Evolutionary conservation across 345 rosid genomes (phyloP).

Genomic region (Atalantia buxifolia): DNA sequence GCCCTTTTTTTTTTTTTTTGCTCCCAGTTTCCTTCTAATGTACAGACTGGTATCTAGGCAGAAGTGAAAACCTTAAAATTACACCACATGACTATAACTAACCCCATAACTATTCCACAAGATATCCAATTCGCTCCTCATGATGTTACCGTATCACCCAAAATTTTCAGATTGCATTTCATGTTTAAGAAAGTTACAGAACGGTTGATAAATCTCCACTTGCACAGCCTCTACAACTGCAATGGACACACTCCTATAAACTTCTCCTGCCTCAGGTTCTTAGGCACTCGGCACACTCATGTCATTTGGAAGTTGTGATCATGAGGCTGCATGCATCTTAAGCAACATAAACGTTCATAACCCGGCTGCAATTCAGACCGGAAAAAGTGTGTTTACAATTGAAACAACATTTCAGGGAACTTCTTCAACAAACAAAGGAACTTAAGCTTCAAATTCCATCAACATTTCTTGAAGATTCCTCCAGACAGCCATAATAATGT

Average conservation of each 20-base stretch:
- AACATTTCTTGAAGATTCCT: not conserved
- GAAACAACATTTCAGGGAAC: too few species aligned
- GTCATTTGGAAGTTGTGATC: conserved; percentile 88
- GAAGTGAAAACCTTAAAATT: not conserved
- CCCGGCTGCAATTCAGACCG: conserved; percentile 54
- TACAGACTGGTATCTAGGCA: not conserved
- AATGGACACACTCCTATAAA: conserved; percentile 73
- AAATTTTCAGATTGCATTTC: not conserved
- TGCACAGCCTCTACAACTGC: conserved; percentile 82
- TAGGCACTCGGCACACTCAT: conserved; percentile 77
- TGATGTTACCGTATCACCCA: not conserved
- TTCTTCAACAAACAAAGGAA: not conserved
- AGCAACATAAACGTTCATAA: conserved; percentile 80
- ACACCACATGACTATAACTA: too few species aligned
- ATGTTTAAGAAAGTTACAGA: not conserved
- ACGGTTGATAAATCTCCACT: conserved; percentile 53
- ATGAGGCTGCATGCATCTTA: conserved; percentile 78
- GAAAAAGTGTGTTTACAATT: not conserved
- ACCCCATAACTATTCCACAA: not conserved
- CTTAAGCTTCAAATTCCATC: not conserved
- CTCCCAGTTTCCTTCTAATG: not conserved
- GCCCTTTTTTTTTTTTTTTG: too few species aligned
- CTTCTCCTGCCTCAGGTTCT: conserved; percentile 79
- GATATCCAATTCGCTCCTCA: not conserved
- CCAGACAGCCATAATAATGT: not conserved